Evolutionary conservation across 2,329 filamentous ascomycete species (phyloP).

Genomic region (Penicillium sp.): DNA sequence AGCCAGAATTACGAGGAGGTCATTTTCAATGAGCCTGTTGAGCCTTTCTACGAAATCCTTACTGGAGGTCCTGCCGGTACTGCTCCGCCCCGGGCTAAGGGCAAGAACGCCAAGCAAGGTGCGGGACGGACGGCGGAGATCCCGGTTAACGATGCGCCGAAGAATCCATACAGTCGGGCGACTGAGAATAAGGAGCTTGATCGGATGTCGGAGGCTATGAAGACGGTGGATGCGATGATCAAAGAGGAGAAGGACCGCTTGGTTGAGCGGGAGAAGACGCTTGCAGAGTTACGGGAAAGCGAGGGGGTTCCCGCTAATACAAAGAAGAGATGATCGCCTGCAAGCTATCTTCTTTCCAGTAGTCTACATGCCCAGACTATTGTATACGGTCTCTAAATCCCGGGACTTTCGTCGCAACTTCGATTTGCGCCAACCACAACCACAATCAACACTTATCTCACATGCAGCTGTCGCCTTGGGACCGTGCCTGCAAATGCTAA

Average conservation of each 20-base stretch:
- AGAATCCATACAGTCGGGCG: slow-evolving; percentile 71
- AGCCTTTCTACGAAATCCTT: slow-evolving; percentile 84
- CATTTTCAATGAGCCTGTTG: slow-evolving; percentile 95
- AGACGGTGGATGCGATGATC: slow-evolving; percentile 60
- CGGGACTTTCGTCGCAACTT: neutral
- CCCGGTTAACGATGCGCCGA: slow-evolving; percentile 65
- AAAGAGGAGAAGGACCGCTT: slow-evolving; percentile 65
- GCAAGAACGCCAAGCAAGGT: slow-evolving; percentile 54
- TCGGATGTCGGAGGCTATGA: slow-evolving; percentile 62
- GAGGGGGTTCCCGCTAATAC: slow-evolving; percentile 42
- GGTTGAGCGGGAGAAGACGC: slow-evolving; percentile 60
- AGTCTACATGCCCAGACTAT: neutral
- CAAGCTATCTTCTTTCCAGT: neutral
- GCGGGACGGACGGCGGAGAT: slow-evolving; percentile 71
- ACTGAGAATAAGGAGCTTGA: slow-evolving; percentile 68
- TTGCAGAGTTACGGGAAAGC: slow-evolving; percentile 52
- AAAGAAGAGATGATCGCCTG: slow-evolving; percentile 41
- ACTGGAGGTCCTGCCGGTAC: slow-evolving; percentile 63
- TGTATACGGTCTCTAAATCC: neutral
- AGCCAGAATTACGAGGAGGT: slow-evolving; percentile 90
- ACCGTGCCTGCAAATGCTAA: neutral
- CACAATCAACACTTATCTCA: neutral
- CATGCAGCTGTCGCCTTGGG: neutral
- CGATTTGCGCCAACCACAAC: neutral
- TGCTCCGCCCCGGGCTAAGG: slow-evolving; percentile 57